Conservation (phyloP, 257 asterid species). For the Penstemon newberryi region DNA sequence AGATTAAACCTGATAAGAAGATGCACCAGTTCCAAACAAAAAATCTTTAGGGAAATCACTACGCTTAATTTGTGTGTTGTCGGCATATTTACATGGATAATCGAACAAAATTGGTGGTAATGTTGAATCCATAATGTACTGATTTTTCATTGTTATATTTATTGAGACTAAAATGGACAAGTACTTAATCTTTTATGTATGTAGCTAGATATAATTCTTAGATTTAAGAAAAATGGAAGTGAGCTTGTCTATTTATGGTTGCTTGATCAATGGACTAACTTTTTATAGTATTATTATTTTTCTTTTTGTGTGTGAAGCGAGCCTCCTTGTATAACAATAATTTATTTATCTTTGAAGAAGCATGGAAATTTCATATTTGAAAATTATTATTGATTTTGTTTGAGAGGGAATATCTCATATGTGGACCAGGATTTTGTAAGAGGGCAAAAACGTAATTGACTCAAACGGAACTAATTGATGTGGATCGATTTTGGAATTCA, state of each 20-base stretch:
- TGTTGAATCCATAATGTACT: neutral
- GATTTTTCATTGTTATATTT: neutral
- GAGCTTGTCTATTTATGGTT: too few relatives aligned
- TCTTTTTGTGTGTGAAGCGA: neutral
- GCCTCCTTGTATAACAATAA: neutral
- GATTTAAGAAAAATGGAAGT: too few relatives aligned
- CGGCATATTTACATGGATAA: neutral
- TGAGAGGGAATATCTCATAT: too few relatives aligned
- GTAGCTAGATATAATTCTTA: too few relatives aligned
- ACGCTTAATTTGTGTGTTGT: constrained; percentile 21
- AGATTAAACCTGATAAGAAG: constrained; percentile 35
- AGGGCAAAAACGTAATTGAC: too few relatives aligned
- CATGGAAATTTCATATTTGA: neutral
- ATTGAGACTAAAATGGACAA: too few relatives aligned
- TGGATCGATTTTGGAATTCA: too few relatives aligned
- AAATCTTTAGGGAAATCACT: constrained; percentile 34
- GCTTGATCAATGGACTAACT: neutral
- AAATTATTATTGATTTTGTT: too few relatives aligned
- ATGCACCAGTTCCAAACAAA: constrained; percentile 36
- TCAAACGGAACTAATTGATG: too few relatives aligned
- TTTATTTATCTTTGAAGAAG: neutral
- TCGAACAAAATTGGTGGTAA: neutral
- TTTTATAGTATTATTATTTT: neutral
- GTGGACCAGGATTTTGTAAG: too few relatives aligned
- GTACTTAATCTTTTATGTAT: too few relatives aligned